A percentile compares a stretch with the other conserved stretches of the same genome.
Evolutionary conservation across 202 grass and related monocot genomes (phyloP).

Genomic region (Schoenoplectus tabernaemontani): DNA sequence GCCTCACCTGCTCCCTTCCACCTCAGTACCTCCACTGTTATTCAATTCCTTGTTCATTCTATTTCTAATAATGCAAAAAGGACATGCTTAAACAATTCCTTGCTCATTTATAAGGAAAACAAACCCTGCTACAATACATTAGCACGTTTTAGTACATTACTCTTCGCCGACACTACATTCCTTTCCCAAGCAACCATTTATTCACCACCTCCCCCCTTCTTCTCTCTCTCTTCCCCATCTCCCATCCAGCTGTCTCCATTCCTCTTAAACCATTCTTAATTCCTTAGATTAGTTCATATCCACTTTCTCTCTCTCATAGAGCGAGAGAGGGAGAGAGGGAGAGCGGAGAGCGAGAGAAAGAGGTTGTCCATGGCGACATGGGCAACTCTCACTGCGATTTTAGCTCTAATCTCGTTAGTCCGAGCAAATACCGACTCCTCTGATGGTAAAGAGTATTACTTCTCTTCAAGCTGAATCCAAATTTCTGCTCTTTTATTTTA

Average conservation of each 20-base stretch:
- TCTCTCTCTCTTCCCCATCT: not conserved
- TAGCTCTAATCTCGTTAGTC: slow-evolving; percentile 27
- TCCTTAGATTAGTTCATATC: slow-evolving; percentile 7
- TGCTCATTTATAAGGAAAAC: not conserved
- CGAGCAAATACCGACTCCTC: slow-evolving; percentile 58
- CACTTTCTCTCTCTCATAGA: not conserved
- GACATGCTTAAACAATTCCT: not conserved
- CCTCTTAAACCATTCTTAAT: slow-evolving; percentile 7
- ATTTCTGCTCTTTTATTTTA: slow-evolving; percentile 15
- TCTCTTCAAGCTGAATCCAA: not conserved
- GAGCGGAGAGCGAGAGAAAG: not conserved
- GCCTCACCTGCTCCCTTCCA: slow-evolving; percentile 3
- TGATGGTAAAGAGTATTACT: slow-evolving; percentile 36
- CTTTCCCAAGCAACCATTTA: slow-evolving; percentile 39
- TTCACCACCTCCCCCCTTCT: slow-evolving; percentile 8
- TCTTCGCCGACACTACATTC: slow-evolving; percentile 46
- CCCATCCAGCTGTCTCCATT: slow-evolving; percentile 25
- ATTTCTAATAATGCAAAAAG: not conserved
- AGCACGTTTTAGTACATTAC: not conserved
- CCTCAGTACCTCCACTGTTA: not conserved
- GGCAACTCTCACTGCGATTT: slow-evolving; percentile 17
- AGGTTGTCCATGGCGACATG: slow-evolving; percentile 26
- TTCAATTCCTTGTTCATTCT: not conserved
- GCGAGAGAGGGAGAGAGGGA: not conserved
- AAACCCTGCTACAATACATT: not conserved